A percentile compares a stretch with the other conserved stretches of the same genome.
Evolutionary conservation across 2,329 filamentous ascomycete genomes (phyloP).

Genomic region (Penicillium sp.): DNA sequence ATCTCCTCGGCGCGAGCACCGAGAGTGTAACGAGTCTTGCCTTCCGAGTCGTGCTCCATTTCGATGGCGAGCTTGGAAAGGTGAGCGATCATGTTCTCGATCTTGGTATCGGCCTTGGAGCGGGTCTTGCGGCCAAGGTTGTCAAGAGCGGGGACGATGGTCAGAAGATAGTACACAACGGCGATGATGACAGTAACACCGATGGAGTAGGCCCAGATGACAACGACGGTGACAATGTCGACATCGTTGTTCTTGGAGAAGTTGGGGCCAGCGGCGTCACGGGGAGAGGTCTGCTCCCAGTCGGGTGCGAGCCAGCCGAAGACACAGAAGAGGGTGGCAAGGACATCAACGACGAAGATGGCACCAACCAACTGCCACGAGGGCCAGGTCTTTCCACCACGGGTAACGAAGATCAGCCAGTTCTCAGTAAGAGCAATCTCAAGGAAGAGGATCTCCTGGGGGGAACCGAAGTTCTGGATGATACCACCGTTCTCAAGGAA

Average conservation of each 20-base stretch:
- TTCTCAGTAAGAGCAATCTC: conserved; percentile 91
- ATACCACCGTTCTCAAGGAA: conserved; percentile 69
- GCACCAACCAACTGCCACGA: conserved; percentile 71
- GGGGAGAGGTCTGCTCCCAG: conserved; percentile 30
- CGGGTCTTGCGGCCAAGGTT: conserved; percentile 54
- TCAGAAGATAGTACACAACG: conserved; percentile 52
- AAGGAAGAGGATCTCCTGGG: conserved; percentile 81
- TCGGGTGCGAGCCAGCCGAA: conserved; percentile 70
- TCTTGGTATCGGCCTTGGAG: conserved; percentile 51
- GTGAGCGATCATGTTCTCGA: conserved; percentile 54
- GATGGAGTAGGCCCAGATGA: conserved; percentile 54
- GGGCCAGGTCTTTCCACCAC: conserved; percentile 72
- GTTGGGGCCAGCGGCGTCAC: conserved; percentile 21
- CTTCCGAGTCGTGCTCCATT: conserved; percentile 48
- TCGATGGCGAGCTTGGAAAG: conserved; percentile 53
- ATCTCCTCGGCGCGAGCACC: conserved; percentile 43
- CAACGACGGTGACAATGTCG: conserved; percentile 56
- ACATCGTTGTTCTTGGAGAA: conserved; percentile 52
- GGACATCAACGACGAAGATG: conserved; percentile 68
- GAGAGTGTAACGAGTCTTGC: conserved; percentile 46
- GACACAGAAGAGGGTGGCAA: conserved; percentile 70
- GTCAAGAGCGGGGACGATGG: conserved; percentile 46
- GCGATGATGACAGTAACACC: conserved; percentile 54
- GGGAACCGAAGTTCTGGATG: conserved; percentile 70
- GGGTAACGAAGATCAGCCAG: conserved; percentile 96